Base-by-base conservation (phyloP, 805 yeast species). In the Monosporozyma aquatica region DNA sequence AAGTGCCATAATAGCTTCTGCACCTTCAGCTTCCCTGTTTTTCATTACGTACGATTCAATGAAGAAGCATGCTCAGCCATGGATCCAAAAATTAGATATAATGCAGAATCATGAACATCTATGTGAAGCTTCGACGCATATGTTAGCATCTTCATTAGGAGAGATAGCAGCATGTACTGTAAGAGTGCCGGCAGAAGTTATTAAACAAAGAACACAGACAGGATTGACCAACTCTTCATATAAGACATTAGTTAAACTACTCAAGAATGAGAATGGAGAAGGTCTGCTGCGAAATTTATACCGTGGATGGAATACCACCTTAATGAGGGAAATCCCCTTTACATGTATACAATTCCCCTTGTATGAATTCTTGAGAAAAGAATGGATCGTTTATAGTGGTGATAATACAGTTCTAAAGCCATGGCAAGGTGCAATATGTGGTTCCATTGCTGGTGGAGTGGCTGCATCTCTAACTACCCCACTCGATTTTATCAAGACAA, bases 141-240 rank as follows among this genome's bases (percentile, higher is more conserved):
- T 92, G 97, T 45, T 76, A 2, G 70, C 92, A 20, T 95, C 97
- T 1, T 82, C 95, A 1, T 55, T 79, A 11, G 98, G 98, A 44
- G 99, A 92, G 58, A 70, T 87, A 13, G 82, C 92, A 1, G 98
- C 98, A 0, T 92, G 99, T 61, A 64, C 82, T 44, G 92, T 92
- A 1, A 71, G 99, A 44, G 99, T 92, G 0, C 99, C 99, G 0
- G 94, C 95, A 0, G 99, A 92, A 59, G 95, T 92, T 21, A 78
- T 92, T 53, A 92, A 92, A 64, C 98, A 92, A 65, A 71, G 97
- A 44, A 84, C 97, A 0, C 99, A 92, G 61, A 78, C 95, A 0
- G 67, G 78, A 32, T 71, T 68, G 38, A 48, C 53, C 8, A 60
- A 65, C 32, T 64, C 76, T 0, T 86, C 96, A 8, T 69, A 70